Percentiles rank a stretch among this genome's conserved stretches.
Evolutionary conservation across 805 yeast species (phyloP).

Genomic region (Yarrowia phangngaensis): DNA sequence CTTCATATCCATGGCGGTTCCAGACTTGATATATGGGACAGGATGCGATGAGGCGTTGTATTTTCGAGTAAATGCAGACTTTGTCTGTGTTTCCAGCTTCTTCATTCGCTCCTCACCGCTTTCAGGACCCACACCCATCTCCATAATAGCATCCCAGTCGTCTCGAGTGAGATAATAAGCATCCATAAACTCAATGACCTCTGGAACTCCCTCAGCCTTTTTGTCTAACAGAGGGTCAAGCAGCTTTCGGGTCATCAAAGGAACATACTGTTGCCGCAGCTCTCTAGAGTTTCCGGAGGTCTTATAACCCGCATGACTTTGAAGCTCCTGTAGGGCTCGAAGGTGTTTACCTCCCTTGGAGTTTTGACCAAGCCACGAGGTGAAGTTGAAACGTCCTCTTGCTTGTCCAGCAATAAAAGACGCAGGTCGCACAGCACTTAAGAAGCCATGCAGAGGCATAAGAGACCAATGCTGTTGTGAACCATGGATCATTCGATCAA

Average conservation of each 20-base stretch:
- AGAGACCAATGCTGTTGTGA: slow-evolving; percentile 93
- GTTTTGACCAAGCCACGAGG: slow-evolving; percentile 86
- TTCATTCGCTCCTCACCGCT: slow-evolving; percentile 49
- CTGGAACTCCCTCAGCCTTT: slow-evolving; percentile 61
- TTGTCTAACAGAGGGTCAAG: slow-evolving; percentile 53
- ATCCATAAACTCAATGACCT: slow-evolving; percentile 72
- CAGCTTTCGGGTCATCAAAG: slow-evolving; percentile 56
- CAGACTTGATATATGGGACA: slow-evolving; percentile 63
- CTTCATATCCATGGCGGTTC: slow-evolving; percentile 31
- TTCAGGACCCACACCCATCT: slow-evolving; percentile 66
- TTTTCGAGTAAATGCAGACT: slow-evolving; percentile 79
- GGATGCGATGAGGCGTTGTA: slow-evolving; percentile 81
- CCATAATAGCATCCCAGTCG: slow-evolving; percentile 88
- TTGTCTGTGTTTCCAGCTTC: slow-evolving; percentile 69
- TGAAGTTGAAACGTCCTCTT: slow-evolving; percentile 67
- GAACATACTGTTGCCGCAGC: slow-evolving; percentile 71
- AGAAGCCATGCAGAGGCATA: slow-evolving; percentile 83
- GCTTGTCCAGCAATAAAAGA: slow-evolving; percentile 57
- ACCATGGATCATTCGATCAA: slow-evolving; percentile 78
- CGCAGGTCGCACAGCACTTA: slow-evolving; percentile 80
- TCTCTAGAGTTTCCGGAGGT: slow-evolving; percentile 74
- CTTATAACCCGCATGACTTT: slow-evolving; percentile 77
- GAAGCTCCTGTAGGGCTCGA: slow-evolving; percentile 78
- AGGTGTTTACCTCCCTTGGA: slow-evolving; percentile 76
- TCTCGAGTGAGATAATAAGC: slow-evolving; percentile 80